Conservation (phyloP, 108 stramenopile species). For the Pelagomonas calceolata region DNA sequence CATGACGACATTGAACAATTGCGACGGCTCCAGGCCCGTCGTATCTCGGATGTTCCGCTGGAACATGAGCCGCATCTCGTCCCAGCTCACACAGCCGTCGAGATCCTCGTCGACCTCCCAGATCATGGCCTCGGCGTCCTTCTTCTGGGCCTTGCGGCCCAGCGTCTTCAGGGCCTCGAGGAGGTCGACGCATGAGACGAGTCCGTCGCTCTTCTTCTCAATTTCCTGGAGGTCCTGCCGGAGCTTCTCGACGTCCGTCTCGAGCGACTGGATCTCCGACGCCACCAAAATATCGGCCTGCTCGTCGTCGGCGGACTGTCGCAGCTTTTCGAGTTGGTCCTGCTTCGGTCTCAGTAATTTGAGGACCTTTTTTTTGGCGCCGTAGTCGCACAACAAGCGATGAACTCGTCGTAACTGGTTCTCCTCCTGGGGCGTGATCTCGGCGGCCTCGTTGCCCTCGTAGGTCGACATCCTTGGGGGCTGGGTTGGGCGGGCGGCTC, state of each 20-base stretch:
- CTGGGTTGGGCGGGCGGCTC: no score
- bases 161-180: conserved; percentile 50
- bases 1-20: conserved; percentile 68
- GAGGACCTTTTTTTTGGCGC: conserved; percentile 31
- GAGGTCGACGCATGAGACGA: conserved; percentile 46
- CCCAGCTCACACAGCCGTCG: conserved; percentile 74
- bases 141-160: conserved; percentile 47
- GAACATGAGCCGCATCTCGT: conserved; percentile 70
- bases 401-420: conserved; percentile 48
- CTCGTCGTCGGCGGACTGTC: conserved; percentile 24
- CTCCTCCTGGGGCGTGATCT: conserved; percentile 37
- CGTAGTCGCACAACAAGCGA: conserved; percentile 44
- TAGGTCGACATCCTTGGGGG: no score
- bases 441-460: no score
- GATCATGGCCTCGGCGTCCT: conserved; percentile 70
- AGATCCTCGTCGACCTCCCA: conserved; percentile 85
- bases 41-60: conserved; percentile 64
- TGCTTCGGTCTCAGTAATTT: conserved; percentile 15
- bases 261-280: conserved; percentile 1
- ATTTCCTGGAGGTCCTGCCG: conserved; percentile 19
- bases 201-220: conserved; percentile 1
- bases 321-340: conserved; percentile 10
- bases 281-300: conserved; percentile 1
- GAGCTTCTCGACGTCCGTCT: not conserved
- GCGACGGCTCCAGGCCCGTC: conserved; percentile 68